Evolutionary conservation across 352 stramenopile genomes (phyloP).

Genomic region (Sclerospora graminicola): DNA sequence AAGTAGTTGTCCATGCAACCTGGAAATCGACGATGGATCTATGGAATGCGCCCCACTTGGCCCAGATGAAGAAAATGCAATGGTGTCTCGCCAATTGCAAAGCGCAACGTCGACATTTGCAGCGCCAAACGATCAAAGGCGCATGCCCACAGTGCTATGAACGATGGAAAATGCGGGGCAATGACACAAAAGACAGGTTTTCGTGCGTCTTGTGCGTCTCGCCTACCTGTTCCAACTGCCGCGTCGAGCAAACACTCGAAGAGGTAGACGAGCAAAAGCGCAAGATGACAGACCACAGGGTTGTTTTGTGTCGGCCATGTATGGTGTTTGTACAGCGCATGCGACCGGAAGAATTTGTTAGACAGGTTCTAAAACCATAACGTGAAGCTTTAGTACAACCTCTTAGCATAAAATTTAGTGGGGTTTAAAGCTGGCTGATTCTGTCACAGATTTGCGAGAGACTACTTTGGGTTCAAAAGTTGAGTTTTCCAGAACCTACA

Average conservation of each 20-base stretch:
- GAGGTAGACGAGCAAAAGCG: conserved; percentile 8
- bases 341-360: conserved; percentile 17
- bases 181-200: conserved; percentile 8
- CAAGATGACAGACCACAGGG: conserved; percentile 10
- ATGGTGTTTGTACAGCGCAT: conserved; percentile 17
- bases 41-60: conserved; percentile 12
- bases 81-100: conserved; percentile 17
- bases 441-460: too few species aligned
- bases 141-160: conserved; percentile 13
- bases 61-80: conserved; percentile 23
- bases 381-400: too few species aligned
- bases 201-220: conserved; percentile 13
- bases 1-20: conserved; percentile 12
- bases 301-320: conserved; percentile 14
- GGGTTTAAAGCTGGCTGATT: too few species aligned
- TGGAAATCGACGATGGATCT: conserved; percentile 14
- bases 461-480: too few species aligned
- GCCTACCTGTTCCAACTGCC: conserved; percentile 16
- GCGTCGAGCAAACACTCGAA: conserved; percentile 14
- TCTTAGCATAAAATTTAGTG: too few species aligned
- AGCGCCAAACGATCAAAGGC: conserved; percentile 11
- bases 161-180: conserved; percentile 10
- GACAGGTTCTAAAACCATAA: too few species aligned
- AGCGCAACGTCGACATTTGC: conserved; percentile 10
- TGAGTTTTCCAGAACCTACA: too few species aligned